Conservation (phyloP, 352 stramenopile species). For the Phytophthora melonis region DNA sequence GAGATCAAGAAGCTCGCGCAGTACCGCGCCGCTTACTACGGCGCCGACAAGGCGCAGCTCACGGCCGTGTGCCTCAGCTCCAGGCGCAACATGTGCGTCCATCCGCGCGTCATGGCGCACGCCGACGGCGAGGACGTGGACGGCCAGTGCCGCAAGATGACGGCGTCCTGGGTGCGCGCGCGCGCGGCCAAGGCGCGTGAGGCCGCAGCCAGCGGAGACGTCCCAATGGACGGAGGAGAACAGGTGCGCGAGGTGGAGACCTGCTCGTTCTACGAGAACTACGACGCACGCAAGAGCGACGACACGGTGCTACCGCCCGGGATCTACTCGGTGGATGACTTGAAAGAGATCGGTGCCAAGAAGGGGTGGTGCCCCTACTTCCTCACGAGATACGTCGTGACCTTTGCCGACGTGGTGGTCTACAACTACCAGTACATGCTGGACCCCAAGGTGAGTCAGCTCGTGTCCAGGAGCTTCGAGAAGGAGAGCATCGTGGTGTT, state of each 20-base stretch:
- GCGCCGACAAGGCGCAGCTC: conserved; percentile 58
- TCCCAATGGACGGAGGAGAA: conserved; percentile 1
- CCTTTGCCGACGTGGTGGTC: conserved; percentile 97
- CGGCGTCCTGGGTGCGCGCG: conserved; percentile 97
- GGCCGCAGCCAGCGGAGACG: conserved; percentile 13
- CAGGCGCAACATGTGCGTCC: conserved; percentile 98
- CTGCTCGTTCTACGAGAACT: conserved; percentile 94
- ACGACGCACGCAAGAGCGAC: conserved; percentile 88
- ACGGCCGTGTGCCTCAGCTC: conserved; percentile 93
- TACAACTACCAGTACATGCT: conserved; percentile 99
- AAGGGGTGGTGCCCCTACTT: conserved; percentile 99
- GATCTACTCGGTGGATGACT: conserved; percentile 97
- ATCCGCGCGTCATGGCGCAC: conserved; percentile 96
- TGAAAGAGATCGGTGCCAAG: conserved; percentile 93
- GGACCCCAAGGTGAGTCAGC: conserved; percentile 95
- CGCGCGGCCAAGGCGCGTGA: conserved; percentile 47
- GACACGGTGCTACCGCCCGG: conserved; percentile 92
- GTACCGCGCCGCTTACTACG: conserved; percentile 78
- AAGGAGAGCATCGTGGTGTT: conserved; percentile 95
- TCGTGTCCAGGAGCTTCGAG: conserved; percentile 96
- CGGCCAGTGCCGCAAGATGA: conserved; percentile 97
- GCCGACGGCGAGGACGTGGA: conserved; percentile 97
- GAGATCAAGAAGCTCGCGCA: conserved; percentile 97
- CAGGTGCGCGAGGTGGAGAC: conserved; percentile 59
- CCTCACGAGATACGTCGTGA: conserved; percentile 96